A percentile compares a stretch with the other conserved stretches of the same genome.
Conservation (phyloP, 768 basidiomycete species). For the Gautieria morchelliformis region DNA sequence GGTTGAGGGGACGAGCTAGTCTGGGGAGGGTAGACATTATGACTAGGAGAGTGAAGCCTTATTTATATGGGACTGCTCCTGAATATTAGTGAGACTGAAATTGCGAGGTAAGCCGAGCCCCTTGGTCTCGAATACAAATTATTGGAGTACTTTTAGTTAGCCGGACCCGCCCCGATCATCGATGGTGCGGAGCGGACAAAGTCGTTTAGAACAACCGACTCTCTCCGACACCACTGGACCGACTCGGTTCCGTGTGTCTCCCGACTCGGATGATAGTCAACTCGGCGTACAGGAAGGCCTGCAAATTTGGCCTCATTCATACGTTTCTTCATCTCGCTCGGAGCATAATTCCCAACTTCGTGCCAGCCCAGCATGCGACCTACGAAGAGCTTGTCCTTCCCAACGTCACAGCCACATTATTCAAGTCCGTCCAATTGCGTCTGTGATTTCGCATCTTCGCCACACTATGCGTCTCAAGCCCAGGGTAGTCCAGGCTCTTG, state of each 20-base stretch:
- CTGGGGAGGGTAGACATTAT: background rate
- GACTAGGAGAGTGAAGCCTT: background rate
- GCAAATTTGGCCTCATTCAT: no score
- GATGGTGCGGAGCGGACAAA: background rate
- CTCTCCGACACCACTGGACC: background rate
- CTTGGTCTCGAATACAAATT: background rate
- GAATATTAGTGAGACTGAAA: background rate
- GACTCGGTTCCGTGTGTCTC: background rate
- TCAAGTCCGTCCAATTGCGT: background rate
- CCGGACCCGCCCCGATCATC: background rate
- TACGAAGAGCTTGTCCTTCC: no score
- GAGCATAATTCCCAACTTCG: no score
- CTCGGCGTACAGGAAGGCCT: background rate
- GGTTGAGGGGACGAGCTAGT: background rate
- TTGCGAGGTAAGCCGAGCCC: background rate
- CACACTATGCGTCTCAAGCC: background rate
- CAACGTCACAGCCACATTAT: no score
- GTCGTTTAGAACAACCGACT: background rate
- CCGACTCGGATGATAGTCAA: background rate
- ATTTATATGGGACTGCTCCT: background rate
- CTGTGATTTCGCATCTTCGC: background rate
- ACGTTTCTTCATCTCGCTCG: background rate
- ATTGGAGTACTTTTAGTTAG: background rate
- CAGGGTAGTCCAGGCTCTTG: background rate
- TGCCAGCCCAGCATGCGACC: no score